These are phyloP conservation scores for Metarhizium brunneum DNA, from an alignment of 2,329 filamentous ascomycete genomes.

Conservation along the genomic window DNA sequence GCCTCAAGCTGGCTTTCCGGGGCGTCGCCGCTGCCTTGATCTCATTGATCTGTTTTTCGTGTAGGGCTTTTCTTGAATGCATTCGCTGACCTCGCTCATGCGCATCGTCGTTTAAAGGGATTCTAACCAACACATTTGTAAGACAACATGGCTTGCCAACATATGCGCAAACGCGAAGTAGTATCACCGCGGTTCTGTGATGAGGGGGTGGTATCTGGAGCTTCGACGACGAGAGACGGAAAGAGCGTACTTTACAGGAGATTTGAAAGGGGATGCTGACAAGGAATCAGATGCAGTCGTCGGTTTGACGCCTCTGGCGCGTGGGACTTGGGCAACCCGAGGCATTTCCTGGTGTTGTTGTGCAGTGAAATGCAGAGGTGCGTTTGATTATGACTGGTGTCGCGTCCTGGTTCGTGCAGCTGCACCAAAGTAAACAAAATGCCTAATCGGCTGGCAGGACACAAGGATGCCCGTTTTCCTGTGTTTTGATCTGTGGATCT, in stretches of 20 bases:
- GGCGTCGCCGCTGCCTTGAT: conserved; percentile 65
- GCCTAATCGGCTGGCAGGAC: conserved; percentile 5
- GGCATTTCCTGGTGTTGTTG: conserved; percentile 34
- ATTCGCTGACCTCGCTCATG: conserved; percentile 83
- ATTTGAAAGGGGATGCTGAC: conserved; percentile 45
- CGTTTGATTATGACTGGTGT: conserved; percentile 1
- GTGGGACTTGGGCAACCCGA: conserved; percentile 47
- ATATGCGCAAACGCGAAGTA: background rate
- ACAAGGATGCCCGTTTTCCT: background rate
- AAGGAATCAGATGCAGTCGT: conserved; percentile 32
- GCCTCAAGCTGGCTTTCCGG: conserved; percentile 52
- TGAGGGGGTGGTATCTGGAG: background rate
- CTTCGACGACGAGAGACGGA: conserved; percentile 1
- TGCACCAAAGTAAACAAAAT: conserved; percentile 10
- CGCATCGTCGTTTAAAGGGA: conserved; percentile 92
- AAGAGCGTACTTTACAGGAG: conserved; percentile 44
- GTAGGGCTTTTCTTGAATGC: conserved; percentile 77
- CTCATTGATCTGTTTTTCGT: conserved; percentile 87
- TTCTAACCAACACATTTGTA: conserved; percentile 40
- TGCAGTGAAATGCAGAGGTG: conserved; percentile 4
- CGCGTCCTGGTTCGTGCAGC: conserved; percentile 8
- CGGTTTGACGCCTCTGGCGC: conserved; percentile 36
- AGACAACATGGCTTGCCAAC: conserved; percentile 1
- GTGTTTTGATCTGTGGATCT: conserved; percentile 1
- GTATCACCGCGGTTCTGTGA: background rate